Evolutionary conservation across 208 protist species (phyloP), one percentile per base, ranked within the genome.

Genomic region (Acanthamoeba culbertsoni): DNA sequence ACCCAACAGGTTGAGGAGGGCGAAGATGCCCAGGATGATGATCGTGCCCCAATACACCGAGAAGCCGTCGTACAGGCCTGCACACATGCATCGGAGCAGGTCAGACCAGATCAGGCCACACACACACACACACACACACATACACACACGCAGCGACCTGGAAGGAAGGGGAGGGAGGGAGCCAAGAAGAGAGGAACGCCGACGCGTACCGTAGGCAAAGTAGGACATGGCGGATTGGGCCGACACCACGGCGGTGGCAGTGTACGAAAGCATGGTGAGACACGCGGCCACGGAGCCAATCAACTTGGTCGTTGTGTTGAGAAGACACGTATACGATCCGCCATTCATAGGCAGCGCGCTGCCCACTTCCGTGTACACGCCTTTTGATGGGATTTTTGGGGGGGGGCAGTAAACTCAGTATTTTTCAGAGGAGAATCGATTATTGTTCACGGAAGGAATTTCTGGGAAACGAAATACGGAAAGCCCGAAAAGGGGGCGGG

Each of bases 291-390:
- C 37, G 4, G 97, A 89, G 45, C 97, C 96, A 20, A 96, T 63
- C 33, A 86, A 73, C 77, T 98, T 98, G 10, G 94, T 95, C 0
- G 97, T 97, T 6, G 97, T 98, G 79, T 98, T 98, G 33, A 98
- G 94, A 26, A 98, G 40, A 28, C 97, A 86, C 57, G 95, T 98
- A 93, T 98, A 98, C 16, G 95, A 96, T 2, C 97, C 97, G 26
- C 97, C 97, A 92, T 98, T 98, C 31, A 98, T 93, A 45, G 97
- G 97, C 20, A 98, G 53, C 51, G 97, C 97, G 75, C 93, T 96
- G 46, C 96, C 96, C 3, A 97, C 96, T 91, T 98, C 97, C n/a
- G 37, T 82, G 92, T 97, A 97, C 71, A 79, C 71, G 62, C 62
- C 62, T 71, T 82, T 96, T 95, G 28, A 37, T 42, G 62, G 23